These are phyloP conservation scores for Ballota nigra DNA, from an alignment of 257 asterid species.

Conservation along the genomic window DNA sequence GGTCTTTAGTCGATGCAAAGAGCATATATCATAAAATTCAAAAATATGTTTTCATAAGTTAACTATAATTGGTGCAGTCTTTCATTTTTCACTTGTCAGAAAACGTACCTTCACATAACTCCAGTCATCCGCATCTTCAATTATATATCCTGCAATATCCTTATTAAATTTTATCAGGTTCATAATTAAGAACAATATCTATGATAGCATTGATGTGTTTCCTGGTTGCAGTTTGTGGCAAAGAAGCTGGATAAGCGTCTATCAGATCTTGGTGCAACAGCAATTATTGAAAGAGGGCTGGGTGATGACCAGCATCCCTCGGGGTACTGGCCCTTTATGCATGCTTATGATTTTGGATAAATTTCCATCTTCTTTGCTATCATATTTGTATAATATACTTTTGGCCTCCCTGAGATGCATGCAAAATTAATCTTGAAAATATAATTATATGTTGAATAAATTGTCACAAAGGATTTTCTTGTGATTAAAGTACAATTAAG, in stretches of 20 bases:
- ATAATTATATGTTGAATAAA: neutral
- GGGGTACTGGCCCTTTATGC: slow-evolving; percentile 51
- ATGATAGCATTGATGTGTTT: slow-evolving; percentile 8
- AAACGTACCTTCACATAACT: neutral
- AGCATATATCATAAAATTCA: neutral
- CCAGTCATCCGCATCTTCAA: neutral
- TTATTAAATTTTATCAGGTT: neutral
- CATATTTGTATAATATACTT: neutral
- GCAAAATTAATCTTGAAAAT: neutral
- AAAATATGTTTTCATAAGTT: neutral
- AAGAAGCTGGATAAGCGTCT: slow-evolving; percentile 96
- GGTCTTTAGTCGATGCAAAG: neutral
- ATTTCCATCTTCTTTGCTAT: neutral
- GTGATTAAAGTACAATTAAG: neutral
- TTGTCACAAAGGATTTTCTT: neutral
- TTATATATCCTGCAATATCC: neutral
- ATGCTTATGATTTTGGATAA: slow-evolving; percentile 7
- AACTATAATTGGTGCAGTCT: neutral
- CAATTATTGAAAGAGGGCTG: slow-evolving; percentile 78
- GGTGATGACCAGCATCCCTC: slow-evolving; percentile 99
- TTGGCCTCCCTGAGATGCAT: slow-evolving; percentile 1
- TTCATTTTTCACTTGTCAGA: neutral
- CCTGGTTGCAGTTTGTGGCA: slow-evolving; percentile 80
- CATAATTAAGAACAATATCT: slow-evolving; percentile 8
- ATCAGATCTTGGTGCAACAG: slow-evolving; percentile 69